Percentiles rank a stretch among this genome's conserved stretches.
Conservation (phyloP, 2,329 filamentous ascomycete species). For the Trichoderma sp. region DNA sequence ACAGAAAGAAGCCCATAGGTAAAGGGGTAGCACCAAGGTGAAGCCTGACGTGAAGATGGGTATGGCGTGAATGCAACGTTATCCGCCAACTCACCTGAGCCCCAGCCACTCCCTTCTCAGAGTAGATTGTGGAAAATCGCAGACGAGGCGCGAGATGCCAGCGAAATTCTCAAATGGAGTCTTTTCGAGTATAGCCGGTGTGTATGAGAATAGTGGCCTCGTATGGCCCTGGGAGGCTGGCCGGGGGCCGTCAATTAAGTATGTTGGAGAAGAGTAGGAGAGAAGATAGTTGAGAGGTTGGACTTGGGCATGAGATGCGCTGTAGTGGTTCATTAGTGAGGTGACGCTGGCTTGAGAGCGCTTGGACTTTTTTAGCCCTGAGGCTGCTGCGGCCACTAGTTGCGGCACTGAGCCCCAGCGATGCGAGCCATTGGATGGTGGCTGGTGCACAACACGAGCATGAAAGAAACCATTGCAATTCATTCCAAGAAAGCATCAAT, state of each 20-base stretch:
- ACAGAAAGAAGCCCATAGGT: neutral
- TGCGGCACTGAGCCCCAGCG: neutral
- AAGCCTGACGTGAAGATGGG: neutral
- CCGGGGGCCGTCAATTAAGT: neutral
- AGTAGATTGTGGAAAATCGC: neutral
- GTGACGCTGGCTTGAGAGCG: neutral
- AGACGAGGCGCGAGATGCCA: neutral
- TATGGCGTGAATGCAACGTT: neutral
- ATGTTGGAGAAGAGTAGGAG: neutral
- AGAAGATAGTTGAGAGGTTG: neutral
- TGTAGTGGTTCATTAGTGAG: neutral
- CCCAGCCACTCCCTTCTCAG: neutral
- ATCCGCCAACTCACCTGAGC: conserved; percentile 2
- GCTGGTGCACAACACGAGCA: conserved; percentile 1
- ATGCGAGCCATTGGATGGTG: neutral
- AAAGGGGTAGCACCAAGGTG: neutral
- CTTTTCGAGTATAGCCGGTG: neutral
- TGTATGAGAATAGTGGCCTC: neutral
- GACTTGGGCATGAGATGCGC: neutral
- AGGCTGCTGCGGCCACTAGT: conserved; percentile 6
- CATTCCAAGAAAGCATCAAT: neutral
- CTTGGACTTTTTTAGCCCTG: neutral
- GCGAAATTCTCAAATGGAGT: neutral
- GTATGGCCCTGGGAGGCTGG: neutral
- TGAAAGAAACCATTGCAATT: neutral